Conservation (phyloP, 1,284 basidiomycete species). For the Papiliotrema laurentii region DNA sequence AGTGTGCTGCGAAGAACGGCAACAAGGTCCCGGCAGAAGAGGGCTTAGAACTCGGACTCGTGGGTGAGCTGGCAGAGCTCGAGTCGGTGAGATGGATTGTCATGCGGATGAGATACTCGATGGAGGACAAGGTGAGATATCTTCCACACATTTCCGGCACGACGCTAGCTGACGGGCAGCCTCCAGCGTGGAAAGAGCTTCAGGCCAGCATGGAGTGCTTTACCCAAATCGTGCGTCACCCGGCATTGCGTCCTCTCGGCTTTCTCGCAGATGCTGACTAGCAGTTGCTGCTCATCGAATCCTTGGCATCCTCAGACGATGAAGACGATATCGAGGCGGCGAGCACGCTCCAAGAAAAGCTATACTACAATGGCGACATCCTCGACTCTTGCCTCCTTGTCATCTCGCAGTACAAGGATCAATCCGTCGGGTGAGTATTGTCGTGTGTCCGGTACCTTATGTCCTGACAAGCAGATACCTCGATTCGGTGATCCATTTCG, state of each 20-base stretch:
- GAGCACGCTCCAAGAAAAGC: constrained; percentile 72
- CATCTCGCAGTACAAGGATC: constrained; percentile 66
- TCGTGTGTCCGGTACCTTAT: too few relatives aligned
- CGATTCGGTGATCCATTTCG: constrained; percentile 73
- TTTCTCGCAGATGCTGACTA: constrained; percentile 8
- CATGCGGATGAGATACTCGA: constrained; percentile 75
- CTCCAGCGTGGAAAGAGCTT: constrained; percentile 85
- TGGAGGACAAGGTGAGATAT: constrained; percentile 73
- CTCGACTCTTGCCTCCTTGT: constrained; percentile 78
- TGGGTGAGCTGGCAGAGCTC: constrained; percentile 79
- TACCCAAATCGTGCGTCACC: constrained; percentile 62
- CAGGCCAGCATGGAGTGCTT: constrained; percentile 91
- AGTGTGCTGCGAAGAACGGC: constrained; percentile 22
- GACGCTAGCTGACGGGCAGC: constrained; percentile 51
- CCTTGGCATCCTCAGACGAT: constrained; percentile 53
- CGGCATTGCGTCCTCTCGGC: too few relatives aligned
- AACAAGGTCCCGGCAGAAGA: constrained; percentile 34
- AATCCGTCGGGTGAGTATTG: constrained; percentile 48
- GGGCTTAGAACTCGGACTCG: constrained; percentile 62
- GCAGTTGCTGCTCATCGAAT: constrained; percentile 72
- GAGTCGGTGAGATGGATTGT: constrained; percentile 83
- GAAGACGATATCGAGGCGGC: constrained; percentile 68
- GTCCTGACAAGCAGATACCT: constrained; percentile 58
- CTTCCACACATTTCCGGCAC: neutral
- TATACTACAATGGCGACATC: constrained; percentile 89